A percentile compares a stretch with the other conserved stretches of the same genome.
These are phyloP conservation scores for Exophiala mesophila DNA, from an alignment of 2,329 filamentous ascomycete species.

Conservation along the genomic window DNA sequence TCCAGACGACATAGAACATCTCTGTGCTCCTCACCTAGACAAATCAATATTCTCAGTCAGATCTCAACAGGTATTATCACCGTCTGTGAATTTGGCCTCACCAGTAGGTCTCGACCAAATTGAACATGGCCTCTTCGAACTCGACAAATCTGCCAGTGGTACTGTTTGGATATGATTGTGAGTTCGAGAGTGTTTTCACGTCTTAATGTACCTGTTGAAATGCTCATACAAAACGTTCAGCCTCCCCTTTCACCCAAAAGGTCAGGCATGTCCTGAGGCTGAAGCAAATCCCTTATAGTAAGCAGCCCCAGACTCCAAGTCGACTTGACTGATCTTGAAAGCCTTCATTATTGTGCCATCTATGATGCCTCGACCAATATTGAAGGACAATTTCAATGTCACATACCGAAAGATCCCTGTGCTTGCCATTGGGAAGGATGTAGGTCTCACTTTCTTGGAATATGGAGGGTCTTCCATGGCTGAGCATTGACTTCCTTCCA, in stretches of 20 bases:
- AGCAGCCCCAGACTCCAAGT: neutral
- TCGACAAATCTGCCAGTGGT: no score
- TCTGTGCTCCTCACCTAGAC: no score
- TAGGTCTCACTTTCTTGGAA: no score
- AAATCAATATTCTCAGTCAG: no score
- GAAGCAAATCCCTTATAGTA: slow-evolving; percentile 24
- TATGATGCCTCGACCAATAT: slow-evolving; percentile 61
- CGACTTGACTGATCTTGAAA: neutral
- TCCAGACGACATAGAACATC: no score
- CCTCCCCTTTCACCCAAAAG: slow-evolving; percentile 24
- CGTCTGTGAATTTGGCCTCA: no score
- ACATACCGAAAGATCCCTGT: slow-evolving; percentile 66
- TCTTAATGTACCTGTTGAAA: no score
- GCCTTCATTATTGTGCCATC: slow-evolving; percentile 39
- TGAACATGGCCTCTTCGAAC: no score
- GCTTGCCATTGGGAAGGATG: slow-evolving; percentile 58
- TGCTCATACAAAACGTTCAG: no score
- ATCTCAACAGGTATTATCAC: no score
- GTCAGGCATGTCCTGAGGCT: slow-evolving; percentile 16
- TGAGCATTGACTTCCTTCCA: neutral
- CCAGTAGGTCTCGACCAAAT: no score
- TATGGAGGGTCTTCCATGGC: neutral
- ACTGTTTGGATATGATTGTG: slow-evolving; percentile 26
- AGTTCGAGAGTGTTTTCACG: no score
- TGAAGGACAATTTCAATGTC: slow-evolving; percentile 55